These are phyloP conservation scores for Chytriomyces hyalinus DNA, from an alignment of 192 early-diverging fungal genomes.

Conservation along the genomic window DNA sequence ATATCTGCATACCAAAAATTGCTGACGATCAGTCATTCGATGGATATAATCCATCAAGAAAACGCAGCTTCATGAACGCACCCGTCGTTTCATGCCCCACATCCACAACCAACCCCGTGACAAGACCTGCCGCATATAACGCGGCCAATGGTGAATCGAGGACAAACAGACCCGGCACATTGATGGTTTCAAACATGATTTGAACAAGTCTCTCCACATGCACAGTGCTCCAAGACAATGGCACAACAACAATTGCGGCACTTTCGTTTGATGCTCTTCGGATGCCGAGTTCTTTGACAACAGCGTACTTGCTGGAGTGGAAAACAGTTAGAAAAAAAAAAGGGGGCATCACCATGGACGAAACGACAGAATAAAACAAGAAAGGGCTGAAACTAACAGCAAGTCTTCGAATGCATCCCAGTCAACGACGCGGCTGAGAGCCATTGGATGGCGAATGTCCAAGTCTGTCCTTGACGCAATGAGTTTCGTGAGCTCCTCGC, in stretches of 20 bases:
- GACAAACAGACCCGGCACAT: constrained; percentile 81
- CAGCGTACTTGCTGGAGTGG: constrained; percentile 67
- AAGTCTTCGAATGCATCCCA: constrained; percentile 58
- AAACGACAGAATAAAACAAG: neutral
- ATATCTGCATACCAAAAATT: constrained; percentile 54
- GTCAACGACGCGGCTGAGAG: constrained; percentile 64
- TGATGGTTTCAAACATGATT: constrained; percentile 92
- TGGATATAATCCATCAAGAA: neutral
- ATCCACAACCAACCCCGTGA: constrained; percentile 87
- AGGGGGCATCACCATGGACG: neutral
- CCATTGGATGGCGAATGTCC: constrained; percentile 51
- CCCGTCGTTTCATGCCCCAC: constrained; percentile 86
- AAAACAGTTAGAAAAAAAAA: neutral
- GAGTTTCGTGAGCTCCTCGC: neutral
- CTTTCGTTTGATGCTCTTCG: constrained; percentile 76
- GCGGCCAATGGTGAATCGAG: constrained; percentile 84
- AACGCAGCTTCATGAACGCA: constrained; percentile 33
- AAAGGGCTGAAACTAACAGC: constrained; percentile 5
- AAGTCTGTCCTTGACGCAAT: neutral
- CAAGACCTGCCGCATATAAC: constrained; percentile 76
- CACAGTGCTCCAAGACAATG: constrained; percentile 79
- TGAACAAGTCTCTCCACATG: constrained; percentile 82
- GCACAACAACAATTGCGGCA: constrained; percentile 78
- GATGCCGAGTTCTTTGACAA: constrained; percentile 79
- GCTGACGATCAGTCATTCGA: neutral